Percentiles rank a stretch among this genome's conserved stretches.
phyloP scores from a whole-genome alignment of 495 filamentous ascomycete genomes.

The Aspergillus biplanus region DNA sequence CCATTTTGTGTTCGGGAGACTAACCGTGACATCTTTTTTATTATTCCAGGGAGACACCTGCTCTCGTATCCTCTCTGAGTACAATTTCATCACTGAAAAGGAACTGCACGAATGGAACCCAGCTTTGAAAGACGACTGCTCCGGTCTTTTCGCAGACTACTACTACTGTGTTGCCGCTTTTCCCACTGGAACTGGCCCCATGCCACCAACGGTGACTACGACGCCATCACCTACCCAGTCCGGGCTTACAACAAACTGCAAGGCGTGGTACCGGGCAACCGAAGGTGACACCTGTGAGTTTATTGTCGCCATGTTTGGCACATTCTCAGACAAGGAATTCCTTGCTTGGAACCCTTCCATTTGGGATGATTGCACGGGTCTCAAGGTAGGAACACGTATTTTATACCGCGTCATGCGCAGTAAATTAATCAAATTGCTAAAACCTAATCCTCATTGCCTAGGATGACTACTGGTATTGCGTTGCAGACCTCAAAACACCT shows the following conservation, averaged over 20 bases:
- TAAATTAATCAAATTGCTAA: not conserved
- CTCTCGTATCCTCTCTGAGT: slow-evolving; percentile 7
- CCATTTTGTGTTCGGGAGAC: too few relatives aligned
- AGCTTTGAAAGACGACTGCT: slow-evolving; percentile 24
- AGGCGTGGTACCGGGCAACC: slow-evolving; percentile 19
- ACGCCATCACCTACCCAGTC: slow-evolving; percentile 24
- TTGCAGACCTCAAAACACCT: slow-evolving; percentile 11
- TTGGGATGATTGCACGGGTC: slow-evolving; percentile 17
- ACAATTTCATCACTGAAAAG: not conserved
- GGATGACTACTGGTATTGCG: slow-evolving; percentile 17
- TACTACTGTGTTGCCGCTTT: slow-evolving; percentile 21
- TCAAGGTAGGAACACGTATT: slow-evolving; percentile 15
- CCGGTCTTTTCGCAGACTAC: slow-evolving; percentile 17
- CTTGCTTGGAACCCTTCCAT: slow-evolving; percentile 29
- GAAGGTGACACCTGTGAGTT: slow-evolving; percentile 21
- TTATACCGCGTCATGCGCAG: not conserved
- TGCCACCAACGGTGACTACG: slow-evolving; percentile 13
- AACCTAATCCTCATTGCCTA: not conserved
- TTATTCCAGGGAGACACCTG: slow-evolving; percentile 17
- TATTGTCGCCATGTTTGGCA: slow-evolving; percentile 22
- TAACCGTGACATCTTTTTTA: not conserved
- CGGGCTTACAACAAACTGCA: slow-evolving; percentile 25
- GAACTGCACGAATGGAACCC: slow-evolving; percentile 28
- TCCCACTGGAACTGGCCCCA: not conserved
- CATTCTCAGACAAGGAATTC: slow-evolving; percentile 28